Conservation (phyloP, 345 rosid genomes). For the Microthlaspi erraticum region DNA sequence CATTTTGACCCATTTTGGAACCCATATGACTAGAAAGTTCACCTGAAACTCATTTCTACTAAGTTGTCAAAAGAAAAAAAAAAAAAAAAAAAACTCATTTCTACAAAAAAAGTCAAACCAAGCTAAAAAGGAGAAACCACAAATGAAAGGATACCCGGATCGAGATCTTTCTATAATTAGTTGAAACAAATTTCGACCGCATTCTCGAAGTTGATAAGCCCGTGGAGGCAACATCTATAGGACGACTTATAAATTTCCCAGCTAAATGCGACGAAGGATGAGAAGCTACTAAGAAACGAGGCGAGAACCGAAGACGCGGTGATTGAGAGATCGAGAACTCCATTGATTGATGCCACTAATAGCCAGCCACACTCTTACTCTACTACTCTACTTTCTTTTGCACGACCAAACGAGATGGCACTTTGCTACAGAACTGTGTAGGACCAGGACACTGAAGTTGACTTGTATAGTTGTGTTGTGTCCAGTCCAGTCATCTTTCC, state of each 20-base stretch:
- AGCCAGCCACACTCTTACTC: slow-evolving; percentile 45
- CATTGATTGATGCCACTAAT: slow-evolving; percentile 42
- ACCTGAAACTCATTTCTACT: background rate
- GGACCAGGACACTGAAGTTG: too few relatives aligned
- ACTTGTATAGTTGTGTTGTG: too few relatives aligned
- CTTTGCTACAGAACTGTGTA: too few relatives aligned
- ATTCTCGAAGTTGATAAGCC: slow-evolving; percentile 43
- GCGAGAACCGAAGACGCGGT: slow-evolving; percentile 33
- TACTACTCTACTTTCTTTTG: slow-evolving; percentile 17
- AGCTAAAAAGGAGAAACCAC: slow-evolving; percentile 1
- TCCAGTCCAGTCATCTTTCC: too few relatives aligned
- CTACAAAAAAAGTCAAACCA: slow-evolving; percentile 26
- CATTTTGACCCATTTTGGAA: too few relatives aligned
- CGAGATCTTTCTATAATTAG: slow-evolving; percentile 34
- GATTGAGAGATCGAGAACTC: slow-evolving; percentile 47
- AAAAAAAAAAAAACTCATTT: background rate
- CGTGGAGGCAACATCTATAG: slow-evolving; percentile 23
- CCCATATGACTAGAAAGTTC: background rate
- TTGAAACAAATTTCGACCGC: slow-evolving; percentile 45
- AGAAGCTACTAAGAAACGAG: slow-evolving; percentile 38
- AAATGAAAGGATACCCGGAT: slow-evolving; percentile 35
- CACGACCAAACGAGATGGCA: background rate
- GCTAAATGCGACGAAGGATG: slow-evolving; percentile 32
- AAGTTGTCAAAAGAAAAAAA: too few relatives aligned
- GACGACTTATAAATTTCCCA: slow-evolving; percentile 15